phyloP scores from a whole-genome alignment of 768 basidiomycete species.

The Termitomyces sp. region DNA sequence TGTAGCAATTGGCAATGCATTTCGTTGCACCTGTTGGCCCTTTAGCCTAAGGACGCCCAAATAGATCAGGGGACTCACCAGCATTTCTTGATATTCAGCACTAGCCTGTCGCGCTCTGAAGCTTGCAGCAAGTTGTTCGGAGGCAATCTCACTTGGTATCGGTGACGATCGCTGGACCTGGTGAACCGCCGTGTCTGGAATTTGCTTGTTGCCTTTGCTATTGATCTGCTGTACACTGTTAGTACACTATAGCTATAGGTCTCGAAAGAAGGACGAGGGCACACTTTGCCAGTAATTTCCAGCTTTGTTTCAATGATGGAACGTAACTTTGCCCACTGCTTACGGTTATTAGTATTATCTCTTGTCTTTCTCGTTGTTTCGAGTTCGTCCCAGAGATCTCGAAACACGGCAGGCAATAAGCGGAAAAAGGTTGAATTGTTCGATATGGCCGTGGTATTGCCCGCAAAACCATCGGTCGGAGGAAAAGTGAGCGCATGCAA shows the following conservation, averaged over 20 bases:
- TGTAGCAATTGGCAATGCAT: constrained; percentile 79
- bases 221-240: constrained; percentile 18
- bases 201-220: constrained; percentile 21
- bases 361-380: constrained; percentile 58
- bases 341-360: constrained; percentile 64
- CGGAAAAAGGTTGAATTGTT: constrained; percentile 67
- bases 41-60: neutral
- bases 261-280: constrained; percentile 1
- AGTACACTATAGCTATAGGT: neutral
- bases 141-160: constrained; percentile 22
- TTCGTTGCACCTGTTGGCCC: constrained; percentile 61
- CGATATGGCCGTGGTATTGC: constrained; percentile 36
- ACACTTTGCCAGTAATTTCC: constrained; percentile 40
- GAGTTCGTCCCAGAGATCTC: constrained; percentile 91
- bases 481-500: constrained; percentile 77
- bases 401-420: constrained; percentile 74
- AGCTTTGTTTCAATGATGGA: constrained; percentile 63
- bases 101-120: constrained; percentile 64
- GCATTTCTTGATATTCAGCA: constrained; percentile 81
- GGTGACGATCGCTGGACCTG: neutral
- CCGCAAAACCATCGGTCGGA: constrained; percentile 58
- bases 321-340: constrained; percentile 67
- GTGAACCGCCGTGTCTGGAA: constrained; percentile 12
- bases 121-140: constrained; percentile 53
- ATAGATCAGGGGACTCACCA: constrained; percentile 46